Evolutionary conservation across 352 stramenopile genomes (phyloP), one percentile per base, ranked within the genome.

Genomic region (Pythium aphanidermatum): DNA sequence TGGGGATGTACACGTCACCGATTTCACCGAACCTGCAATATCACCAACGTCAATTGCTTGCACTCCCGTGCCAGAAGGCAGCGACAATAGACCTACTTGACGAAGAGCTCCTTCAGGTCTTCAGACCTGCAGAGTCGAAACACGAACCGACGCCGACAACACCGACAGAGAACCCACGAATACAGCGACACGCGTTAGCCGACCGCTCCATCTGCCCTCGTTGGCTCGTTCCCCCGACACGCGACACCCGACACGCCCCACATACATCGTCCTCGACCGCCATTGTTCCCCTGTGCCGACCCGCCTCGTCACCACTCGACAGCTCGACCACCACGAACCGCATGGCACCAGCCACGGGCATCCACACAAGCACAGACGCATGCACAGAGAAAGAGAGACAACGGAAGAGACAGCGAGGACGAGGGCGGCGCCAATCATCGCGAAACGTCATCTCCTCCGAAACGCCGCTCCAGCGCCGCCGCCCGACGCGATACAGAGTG

Each of bases 1-100:
- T 78, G 16, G 80, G 79, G 48, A 92, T 89, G 68, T 92, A 89
- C 35, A 88, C 74, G 47, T 92, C 80, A 6, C 80, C 75, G 56
- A 92, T 81, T 42, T 92, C 80, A 23, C 80, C 72, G 43, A 65
- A 73, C 47, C 60, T 79, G 25, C 7, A 38, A 8, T 24, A 2
- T 8, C 35, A 26, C 26, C 58, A 60, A 34, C 62, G 26, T 41
- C n/a, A 41, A 50, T 46, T 41, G 10, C n/a, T n/a, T n/a, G n/a
- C 16, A 17, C 35, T 27, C 1, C 20, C 10, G 19, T 21, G 13
- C 19, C 14, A 29, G 9, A 0, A 33, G 2, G 23, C n/a, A n/a
- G n/a, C 16, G 17, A 9, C 8, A 43, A 55, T 13, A 17, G 3
- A 70, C 74, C 34, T 64, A 86, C 69, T 86, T 83, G 60, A 62